A percentile compares a stretch with the other conserved stretches of the same genome.
phyloP scores from a whole-genome alignment of 176 grass and related monocot genomes.

The Tillandsia fasciculata region DNA sequence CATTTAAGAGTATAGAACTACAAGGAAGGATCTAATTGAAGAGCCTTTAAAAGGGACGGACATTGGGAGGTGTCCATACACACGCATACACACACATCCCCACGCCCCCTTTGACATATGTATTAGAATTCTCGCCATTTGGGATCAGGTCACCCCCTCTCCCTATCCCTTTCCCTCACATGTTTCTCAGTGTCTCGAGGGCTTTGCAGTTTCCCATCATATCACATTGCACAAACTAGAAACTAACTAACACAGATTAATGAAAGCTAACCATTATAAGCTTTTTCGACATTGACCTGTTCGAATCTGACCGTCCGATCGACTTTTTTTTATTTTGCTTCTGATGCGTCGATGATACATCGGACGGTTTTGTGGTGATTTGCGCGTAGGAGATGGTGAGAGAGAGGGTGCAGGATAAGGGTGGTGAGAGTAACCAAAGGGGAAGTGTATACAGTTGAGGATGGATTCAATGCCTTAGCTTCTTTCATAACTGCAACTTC shows the following conservation, averaged over 20 bases:
- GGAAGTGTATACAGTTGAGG: constrained; percentile 2
- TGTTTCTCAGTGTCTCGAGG: constrained; percentile 34
- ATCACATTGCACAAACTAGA: not conserved
- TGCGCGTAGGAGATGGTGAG: not conserved
- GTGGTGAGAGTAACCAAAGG: not conserved
- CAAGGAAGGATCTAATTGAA: constrained; percentile 60
- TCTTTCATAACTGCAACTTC: constrained; percentile 12
- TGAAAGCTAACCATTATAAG: not conserved
- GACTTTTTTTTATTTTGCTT: too few relatives aligned
- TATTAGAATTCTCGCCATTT: constrained; percentile 20
- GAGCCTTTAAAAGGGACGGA: constrained; percentile 50
- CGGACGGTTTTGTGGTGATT: not conserved
- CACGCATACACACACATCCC: constrained; percentile 20
- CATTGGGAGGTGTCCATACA: constrained; percentile 51
- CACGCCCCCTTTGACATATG: constrained; percentile 5
- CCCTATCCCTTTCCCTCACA: constrained; percentile 27
- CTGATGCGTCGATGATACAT: too few relatives aligned
- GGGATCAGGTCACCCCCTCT: constrained; percentile 27
- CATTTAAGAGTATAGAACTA: constrained; percentile 69
- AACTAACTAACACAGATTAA: not conserved
- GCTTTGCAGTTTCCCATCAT: constrained; percentile 45
- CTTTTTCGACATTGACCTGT: not conserved
- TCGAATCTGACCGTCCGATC: too few relatives aligned
- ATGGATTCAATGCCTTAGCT: constrained; percentile 40
- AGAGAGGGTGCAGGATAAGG: not conserved